These are phyloP conservation scores for Enterospora canceri DNA, from an alignment of 371 early-diverging fungal species.

Conservation along the genomic window DNA sequence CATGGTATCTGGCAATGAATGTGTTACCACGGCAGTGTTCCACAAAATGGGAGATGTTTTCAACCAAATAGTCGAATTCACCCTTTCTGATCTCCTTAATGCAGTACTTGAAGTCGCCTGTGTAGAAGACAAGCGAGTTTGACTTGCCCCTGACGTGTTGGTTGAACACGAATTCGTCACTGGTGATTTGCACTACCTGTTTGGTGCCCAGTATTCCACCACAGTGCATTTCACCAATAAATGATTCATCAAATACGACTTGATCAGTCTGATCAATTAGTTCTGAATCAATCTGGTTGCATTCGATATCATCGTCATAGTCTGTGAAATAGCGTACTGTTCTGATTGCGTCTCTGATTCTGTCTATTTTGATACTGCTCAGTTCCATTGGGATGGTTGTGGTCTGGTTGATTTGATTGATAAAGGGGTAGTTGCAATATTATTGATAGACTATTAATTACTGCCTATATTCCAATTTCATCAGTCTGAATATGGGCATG, in stretches of 20 bases:
- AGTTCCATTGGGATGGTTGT: no score
- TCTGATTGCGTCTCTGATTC: no score
- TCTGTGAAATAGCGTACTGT: no score
- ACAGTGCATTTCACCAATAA: not conserved
- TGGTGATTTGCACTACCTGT: not conserved
- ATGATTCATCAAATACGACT: not conserved
- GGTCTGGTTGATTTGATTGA: no score
- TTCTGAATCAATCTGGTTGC: no score
- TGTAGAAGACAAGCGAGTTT: slow-evolving; percentile 32
- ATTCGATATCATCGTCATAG: no score
- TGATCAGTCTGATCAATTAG: no score
- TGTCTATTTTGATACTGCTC: no score
- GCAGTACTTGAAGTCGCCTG: slow-evolving; percentile 26
- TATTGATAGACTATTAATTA: no score
- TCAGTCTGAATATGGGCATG: no score
- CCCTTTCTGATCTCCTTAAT: slow-evolving; percentile 34
- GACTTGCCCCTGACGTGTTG: slow-evolving; percentile 21
- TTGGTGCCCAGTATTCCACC: not conserved
- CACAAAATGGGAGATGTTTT: slow-evolving; percentile 16
- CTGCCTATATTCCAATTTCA: no score
- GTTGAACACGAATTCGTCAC: not conserved
- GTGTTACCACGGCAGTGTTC: slow-evolving; percentile 7
- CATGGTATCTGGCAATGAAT: slow-evolving; percentile 19
- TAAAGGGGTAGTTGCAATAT: no score
- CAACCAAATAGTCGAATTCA: slow-evolving; percentile 20